Percentiles rank a stretch among this genome's conserved stretches.
Conservation (phyloP, 768 basidiomycete species). For the Mycena albidolilacea region DNA sequence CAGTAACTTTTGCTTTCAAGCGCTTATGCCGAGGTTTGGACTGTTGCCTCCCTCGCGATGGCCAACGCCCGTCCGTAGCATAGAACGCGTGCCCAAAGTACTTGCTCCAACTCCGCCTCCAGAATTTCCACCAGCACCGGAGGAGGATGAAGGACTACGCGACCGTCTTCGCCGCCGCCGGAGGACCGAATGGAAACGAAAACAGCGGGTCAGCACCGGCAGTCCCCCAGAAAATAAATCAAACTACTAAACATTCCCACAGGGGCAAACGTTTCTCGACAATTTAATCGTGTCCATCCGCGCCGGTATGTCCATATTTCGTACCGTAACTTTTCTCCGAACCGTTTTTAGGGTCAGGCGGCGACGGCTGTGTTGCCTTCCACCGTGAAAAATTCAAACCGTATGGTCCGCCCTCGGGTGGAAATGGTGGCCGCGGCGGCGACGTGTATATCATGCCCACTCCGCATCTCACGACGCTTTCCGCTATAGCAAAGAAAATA, state of each 20-base stretch:
- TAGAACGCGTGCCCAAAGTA: neutral
- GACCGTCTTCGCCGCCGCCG: slow-evolving; percentile 63
- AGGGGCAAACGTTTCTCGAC: slow-evolving; percentile 89
- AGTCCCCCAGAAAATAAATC: slow-evolving; percentile 21
- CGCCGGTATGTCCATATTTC: slow-evolving; percentile 34
- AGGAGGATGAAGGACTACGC: slow-evolving; percentile 47
- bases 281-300: slow-evolving; percentile 63
- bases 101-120: neutral
- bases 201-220: slow-evolving; percentile 69
- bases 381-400: slow-evolving; percentile 90
- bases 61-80: slow-evolving; percentile 8
- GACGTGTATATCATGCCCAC: slow-evolving; percentile 90
- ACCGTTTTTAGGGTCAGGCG: slow-evolving; percentile 77
- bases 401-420: slow-evolving; percentile 92
- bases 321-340: slow-evolving; percentile 19
- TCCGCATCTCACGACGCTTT: slow-evolving; percentile 82
- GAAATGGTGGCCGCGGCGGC: slow-evolving; percentile 92
- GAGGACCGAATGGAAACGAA: slow-evolving; percentile 83
- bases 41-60: slow-evolving; percentile 31
- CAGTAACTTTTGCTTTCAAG: neutral
- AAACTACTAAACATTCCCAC: slow-evolving; percentile 19
- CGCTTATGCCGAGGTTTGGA: slow-evolving; percentile 31
- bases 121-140: neutral
- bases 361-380: slow-evolving; percentile 93
- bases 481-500: slow-evolving; percentile 77